Evolutionary conservation across 495 filamentous ascomycete species (phyloP).

Genomic region (Penicillium parvum): DNA sequence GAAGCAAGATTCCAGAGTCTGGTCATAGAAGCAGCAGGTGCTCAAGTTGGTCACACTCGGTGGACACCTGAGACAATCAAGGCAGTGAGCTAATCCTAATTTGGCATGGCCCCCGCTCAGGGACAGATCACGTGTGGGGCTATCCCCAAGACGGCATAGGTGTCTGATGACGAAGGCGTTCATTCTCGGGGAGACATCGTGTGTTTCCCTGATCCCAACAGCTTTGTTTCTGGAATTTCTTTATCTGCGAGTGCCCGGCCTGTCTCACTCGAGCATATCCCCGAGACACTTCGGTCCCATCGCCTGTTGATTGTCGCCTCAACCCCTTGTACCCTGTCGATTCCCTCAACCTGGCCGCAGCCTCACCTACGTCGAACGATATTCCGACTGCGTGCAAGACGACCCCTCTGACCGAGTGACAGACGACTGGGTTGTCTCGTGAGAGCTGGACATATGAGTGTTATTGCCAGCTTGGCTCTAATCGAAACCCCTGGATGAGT

Average conservation of each 20-base stretch:
- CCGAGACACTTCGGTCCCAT: neutral
- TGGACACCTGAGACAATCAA: conserved; percentile 10
- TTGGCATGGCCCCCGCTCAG: conserved; percentile 4
- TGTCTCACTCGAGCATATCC: neutral
- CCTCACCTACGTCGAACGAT: conserved; percentile 1
- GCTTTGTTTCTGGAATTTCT: neutral
- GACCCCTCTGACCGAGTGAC: neutral
- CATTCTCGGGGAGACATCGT: conserved; percentile 9
- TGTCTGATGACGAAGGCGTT: conserved; percentile 19
- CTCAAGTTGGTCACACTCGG: conserved; percentile 10
- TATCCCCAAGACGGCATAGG: conserved; percentile 11
- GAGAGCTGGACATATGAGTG: neutral
- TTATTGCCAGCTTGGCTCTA: neutral
- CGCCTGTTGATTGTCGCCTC: neutral
- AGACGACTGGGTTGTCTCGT: neutral
- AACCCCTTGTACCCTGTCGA: conserved; percentile 8
- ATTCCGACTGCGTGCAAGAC: conserved; percentile 7
- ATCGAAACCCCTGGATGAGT: conserved; percentile 12
- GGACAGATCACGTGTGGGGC: conserved; percentile 9
- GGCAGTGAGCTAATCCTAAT: conserved; percentile 3
- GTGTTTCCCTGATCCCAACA: conserved; percentile 3
- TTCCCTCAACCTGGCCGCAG: conserved; percentile 14
- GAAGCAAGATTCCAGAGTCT: too few relatives aligned
- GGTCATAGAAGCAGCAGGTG: neutral
- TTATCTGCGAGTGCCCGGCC: neutral